These are phyloP conservation scores for Solanum ossicruentum DNA, from an alignment of 257 asterid genomes.

Conservation along the genomic window DNA sequence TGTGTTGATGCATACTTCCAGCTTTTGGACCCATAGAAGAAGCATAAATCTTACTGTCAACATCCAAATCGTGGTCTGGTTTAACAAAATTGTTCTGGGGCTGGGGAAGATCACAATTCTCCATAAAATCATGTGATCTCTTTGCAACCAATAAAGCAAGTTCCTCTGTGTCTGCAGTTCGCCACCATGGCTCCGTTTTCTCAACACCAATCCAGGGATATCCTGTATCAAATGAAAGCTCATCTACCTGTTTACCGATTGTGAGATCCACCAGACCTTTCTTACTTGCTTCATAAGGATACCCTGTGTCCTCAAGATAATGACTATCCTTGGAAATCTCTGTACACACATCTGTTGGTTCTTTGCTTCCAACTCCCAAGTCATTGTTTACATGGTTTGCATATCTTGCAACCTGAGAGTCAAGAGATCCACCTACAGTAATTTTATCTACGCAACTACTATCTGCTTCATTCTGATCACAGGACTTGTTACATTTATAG, in stretches of 20 bases:
- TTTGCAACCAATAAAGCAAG: constrained; percentile 57
- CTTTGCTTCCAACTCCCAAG: constrained; percentile 7
- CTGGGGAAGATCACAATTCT: constrained; percentile 81
- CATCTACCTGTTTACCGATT: constrained; percentile 23
- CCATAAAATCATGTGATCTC: constrained; percentile 43
- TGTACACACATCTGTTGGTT: neutral
- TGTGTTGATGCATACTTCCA: neutral
- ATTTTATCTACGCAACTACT: constrained; percentile 9
- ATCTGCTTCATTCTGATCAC: constrained; percentile 10
- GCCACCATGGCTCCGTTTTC: constrained; percentile 70
- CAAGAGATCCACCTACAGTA: constrained; percentile 4
- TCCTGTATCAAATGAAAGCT: constrained; percentile 25
- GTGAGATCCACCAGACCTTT: constrained; percentile 13
- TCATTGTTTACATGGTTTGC: constrained; percentile 10
- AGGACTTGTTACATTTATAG: neutral
- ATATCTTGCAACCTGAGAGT: constrained; percentile 11
- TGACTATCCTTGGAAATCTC: constrained; percentile 4
- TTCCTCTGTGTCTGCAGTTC: constrained; percentile 66
- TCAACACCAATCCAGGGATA: constrained; percentile 39
- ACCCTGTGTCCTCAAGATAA: constrained; percentile 8
- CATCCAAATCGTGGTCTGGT: constrained; percentile 20
- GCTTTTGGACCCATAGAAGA: constrained; percentile 9
- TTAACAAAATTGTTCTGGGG: constrained; percentile 36
- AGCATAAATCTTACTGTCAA: constrained; percentile 4
- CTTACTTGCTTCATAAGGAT: constrained; percentile 9